Evolutionary conservation across 2,329 filamentous ascomycete genomes (phyloP), one percentile per base, ranked within the genome.

Genomic region (Ceratocystis cubensis): DNA sequence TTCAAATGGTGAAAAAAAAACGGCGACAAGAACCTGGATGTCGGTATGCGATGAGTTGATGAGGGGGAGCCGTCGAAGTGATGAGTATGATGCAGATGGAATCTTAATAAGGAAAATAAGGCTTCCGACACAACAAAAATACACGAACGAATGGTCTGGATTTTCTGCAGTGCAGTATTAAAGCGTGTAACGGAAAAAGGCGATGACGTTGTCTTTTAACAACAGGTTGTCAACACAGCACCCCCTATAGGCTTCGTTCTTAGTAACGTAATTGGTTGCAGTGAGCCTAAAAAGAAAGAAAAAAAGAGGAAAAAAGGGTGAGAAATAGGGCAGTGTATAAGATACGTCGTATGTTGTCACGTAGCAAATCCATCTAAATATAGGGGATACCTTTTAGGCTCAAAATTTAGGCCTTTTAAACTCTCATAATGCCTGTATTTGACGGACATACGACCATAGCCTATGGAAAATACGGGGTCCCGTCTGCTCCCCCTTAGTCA

Each of bases 281-380:
- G 71, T 69, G 59, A 71, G 72, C 61, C 70, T 74, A 25, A 73
- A 71, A 69, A 65, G 3, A 5, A 30, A 15, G 4, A 17, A 10
- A 17, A 7, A 2, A 7, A 6, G 3, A 13, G 10, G 2, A 5
- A 30, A 25, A 57, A 41, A 41, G 37, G 37, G 37, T 13, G 8
- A 41, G 37, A 41, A 41, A 41, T 41, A 41, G 37, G 37, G 37
- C 37, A 41, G 37, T 41, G 37, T 41, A 13, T 41, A 41, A 41
- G 10, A 41, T 41, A 13, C 37, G 37, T 41, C 37, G 37, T 13
- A 41, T 41, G 37, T 41, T 13, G 37, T 41, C 37, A 41, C 37
- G 37, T 41, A 41, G 37, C 37, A 41, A 13, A 10, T 41, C 37
- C 10, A 1, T 41, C 37, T 41, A 41, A 41, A 41, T 41, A 13